Conservation (phyloP, 2,329 filamentous ascomycete genomes). For the Colletotrichum sp. region DNA sequence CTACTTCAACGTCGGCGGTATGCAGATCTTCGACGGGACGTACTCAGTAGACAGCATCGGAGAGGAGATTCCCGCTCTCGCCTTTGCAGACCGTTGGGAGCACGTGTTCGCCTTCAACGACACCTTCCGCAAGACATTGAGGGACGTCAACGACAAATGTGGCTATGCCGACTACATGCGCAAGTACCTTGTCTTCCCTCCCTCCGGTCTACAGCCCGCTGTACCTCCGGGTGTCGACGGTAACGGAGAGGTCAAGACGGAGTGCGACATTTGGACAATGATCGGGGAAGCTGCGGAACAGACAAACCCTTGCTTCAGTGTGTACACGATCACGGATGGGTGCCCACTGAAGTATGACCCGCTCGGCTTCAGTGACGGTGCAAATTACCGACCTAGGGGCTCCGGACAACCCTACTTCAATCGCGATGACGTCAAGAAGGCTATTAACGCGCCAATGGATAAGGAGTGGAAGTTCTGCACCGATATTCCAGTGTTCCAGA, state of each 20-base stretch:
- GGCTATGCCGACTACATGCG: slow-evolving; percentile 66
- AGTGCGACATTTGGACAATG: slow-evolving; percentile 62
- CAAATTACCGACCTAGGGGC: slow-evolving; percentile 67
- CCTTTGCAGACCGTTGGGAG: slow-evolving; percentile 66
- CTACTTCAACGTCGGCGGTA: slow-evolving; percentile 71
- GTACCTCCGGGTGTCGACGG: slow-evolving; percentile 48
- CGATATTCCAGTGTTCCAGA: slow-evolving; percentile 44
- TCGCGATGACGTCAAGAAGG: slow-evolving; percentile 70
- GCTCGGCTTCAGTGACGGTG: slow-evolving; percentile 70
- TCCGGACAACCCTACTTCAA: slow-evolving; percentile 71
- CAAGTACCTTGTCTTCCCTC: slow-evolving; percentile 72
- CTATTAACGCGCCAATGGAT: slow-evolving; percentile 66
- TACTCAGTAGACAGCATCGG: slow-evolving; percentile 56
- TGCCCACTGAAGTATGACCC: slow-evolving; percentile 76
- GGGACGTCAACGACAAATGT: slow-evolving; percentile 58
- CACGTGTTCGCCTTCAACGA: slow-evolving; percentile 69
- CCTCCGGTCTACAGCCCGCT: slow-evolving; percentile 62
- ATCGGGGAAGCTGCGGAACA: slow-evolving; percentile 55
- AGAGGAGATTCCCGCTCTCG: slow-evolving; percentile 52
- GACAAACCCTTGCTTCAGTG: slow-evolving; percentile 80
- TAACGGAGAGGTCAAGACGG: slow-evolving; percentile 36
- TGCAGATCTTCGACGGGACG: slow-evolving; percentile 76
- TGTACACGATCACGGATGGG: slow-evolving; percentile 75
- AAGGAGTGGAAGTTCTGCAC: slow-evolving; percentile 42
- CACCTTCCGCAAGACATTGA: slow-evolving; percentile 57